These are phyloP conservation scores for Aspergillus bridgeri DNA, from an alignment of 495 filamentous ascomycete genomes.

Conservation along the genomic window DNA sequence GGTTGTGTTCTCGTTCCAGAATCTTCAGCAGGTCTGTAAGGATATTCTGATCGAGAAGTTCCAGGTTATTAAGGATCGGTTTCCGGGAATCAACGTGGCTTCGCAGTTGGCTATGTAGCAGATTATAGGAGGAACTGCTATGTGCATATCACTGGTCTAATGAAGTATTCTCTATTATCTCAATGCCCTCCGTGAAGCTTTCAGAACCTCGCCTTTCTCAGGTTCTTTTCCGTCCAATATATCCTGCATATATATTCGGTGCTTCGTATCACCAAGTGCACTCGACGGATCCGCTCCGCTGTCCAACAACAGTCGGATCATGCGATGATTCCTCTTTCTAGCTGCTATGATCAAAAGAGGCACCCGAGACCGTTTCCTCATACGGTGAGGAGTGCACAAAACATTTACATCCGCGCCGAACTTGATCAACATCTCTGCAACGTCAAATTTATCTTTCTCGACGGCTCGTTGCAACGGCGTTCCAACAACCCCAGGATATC, in stretches of 20 bases:
- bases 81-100: conserved; percentile 13
- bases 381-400: not conserved
- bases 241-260: not conserved
- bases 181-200: too few relatives aligned
- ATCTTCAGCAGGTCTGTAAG: conserved; percentile 22
- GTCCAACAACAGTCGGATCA: not conserved
- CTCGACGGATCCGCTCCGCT: not conserved
- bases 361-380: not conserved
- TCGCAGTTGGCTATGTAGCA: not conserved
- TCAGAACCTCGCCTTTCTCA: not conserved
- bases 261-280: not conserved
- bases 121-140: too few relatives aligned
- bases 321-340: not conserved
- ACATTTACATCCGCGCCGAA: not conserved
- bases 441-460: not conserved
- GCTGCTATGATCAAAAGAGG: not conserved
- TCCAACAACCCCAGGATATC: not conserved
- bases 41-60: conserved; percentile 26
- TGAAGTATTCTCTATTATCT: too few relatives aligned
- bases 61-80: conserved; percentile 23
- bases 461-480: not conserved
- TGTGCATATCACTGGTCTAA: too few relatives aligned
- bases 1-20: conserved; percentile 26
- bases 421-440: not conserved
- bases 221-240: not conserved